A percentile compares a stretch with the other conserved stretches of the same genome.
These are phyloP conservation scores for Fusarium buxicola DNA, from an alignment of 2,329 filamentous ascomycete genomes.

Conservation along the genomic window DNA sequence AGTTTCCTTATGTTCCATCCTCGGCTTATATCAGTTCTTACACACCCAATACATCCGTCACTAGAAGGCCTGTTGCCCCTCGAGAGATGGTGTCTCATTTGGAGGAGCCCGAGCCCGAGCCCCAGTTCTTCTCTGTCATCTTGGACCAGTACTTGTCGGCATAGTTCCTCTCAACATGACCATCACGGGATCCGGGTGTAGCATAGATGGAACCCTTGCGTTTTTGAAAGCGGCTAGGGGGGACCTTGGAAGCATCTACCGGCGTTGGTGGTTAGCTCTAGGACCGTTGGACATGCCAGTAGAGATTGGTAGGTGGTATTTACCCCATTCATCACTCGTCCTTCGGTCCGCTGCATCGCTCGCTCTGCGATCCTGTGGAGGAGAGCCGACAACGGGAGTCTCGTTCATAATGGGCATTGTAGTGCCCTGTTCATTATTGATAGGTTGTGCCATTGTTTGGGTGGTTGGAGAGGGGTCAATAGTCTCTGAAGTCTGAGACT, in stretches of 20 bases:
- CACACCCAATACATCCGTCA: constrained; percentile 2
- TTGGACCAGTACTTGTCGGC: constrained; percentile 71
- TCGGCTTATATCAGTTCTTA: constrained; percentile 22
- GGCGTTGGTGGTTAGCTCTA: constrained; percentile 8
- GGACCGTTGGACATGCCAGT: background rate
- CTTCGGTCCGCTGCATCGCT: constrained; percentile 49
- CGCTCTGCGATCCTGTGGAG: constrained; percentile 32
- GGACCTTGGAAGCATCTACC: constrained; percentile 75
- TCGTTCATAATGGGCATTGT: constrained; percentile 46
- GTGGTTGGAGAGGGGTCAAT: background rate
- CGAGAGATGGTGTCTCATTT: constrained; percentile 45
- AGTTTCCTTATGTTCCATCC: constrained; percentile 20
- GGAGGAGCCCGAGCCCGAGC: too few relatives aligned
- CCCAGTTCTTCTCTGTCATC: constrained; percentile 63
- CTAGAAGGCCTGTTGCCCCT: background rate
- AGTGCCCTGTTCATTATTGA: constrained; percentile 42
- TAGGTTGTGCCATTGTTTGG: constrained; percentile 42
- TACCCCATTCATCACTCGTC: constrained; percentile 63
- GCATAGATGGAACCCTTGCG: constrained; percentile 76
- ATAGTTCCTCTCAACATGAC: constrained; percentile 70
- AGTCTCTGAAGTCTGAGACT: background rate
- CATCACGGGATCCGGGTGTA: constrained; percentile 73
- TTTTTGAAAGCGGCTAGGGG: constrained; percentile 76
- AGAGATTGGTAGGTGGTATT: constrained; percentile 33
- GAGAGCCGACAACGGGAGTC: constrained; percentile 44